Percentiles rank a stretch among this genome's conserved stretches.
Conservation (phyloP, 768 basidiomycete species). For the Boletus fagicola region DNA sequence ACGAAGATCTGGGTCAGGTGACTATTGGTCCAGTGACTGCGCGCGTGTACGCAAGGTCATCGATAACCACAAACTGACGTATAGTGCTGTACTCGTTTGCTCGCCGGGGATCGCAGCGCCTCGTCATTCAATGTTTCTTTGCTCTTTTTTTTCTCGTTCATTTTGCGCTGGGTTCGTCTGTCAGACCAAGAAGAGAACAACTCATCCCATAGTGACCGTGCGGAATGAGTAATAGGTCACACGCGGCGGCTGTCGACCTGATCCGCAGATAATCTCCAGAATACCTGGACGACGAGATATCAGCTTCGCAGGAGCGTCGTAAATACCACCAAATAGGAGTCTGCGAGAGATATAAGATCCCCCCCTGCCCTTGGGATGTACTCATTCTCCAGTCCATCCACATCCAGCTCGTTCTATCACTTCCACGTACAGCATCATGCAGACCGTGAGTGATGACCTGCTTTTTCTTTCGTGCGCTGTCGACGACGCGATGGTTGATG, state of each 20-base stretch:
- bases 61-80: neutral
- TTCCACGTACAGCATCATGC: slow-evolving; percentile 5
- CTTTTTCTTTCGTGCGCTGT: neutral
- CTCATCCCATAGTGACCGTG: neutral
- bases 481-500: neutral
- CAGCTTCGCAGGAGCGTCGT: neutral
- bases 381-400: neutral
- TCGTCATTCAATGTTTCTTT: neutral
- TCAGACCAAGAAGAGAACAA: neutral
- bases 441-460: slow-evolving; percentile 9
- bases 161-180: neutral
- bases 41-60: neutral
- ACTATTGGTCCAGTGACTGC: neutral
- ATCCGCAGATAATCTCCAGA: neutral
- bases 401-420: neutral
- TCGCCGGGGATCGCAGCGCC: neutral
- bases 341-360: neutral
- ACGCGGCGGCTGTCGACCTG: neutral
- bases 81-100: neutral
- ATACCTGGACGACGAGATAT: neutral
- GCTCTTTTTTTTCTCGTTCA: neutral
- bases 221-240: neutral
- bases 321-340: neutral
- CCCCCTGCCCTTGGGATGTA: neutral
- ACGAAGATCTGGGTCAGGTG: neutral